Percentiles rank a stretch among this genome's conserved stretches.
Evolutionary conservation across 768 basidiomycete species (phyloP).

Genomic region (Leucosporidium creatinivorum): DNA sequence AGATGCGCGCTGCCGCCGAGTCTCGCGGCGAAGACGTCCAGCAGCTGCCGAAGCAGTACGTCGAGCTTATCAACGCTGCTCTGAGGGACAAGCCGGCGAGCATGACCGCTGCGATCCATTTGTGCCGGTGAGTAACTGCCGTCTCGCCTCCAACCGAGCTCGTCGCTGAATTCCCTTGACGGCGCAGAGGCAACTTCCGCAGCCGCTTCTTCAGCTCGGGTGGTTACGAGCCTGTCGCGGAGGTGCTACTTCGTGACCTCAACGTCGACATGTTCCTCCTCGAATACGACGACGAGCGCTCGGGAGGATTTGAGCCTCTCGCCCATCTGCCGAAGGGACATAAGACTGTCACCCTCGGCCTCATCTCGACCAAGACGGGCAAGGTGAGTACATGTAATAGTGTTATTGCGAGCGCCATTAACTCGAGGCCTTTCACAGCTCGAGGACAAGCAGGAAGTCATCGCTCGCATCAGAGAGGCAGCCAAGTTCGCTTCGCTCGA

Average conservation of each 20-base stretch:
- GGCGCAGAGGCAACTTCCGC: constrained; percentile 25
- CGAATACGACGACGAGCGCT: constrained; percentile 31
- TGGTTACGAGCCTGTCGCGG: constrained; percentile 31
- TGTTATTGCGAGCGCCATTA: no score
- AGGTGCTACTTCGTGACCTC: constrained; percentile 30
- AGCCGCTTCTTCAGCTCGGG: constrained; percentile 14
- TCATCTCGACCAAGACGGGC: constrained; percentile 35
- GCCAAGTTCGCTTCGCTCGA: constrained; percentile 35
- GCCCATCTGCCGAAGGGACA: constrained; percentile 29
- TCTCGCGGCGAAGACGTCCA: constrained; percentile 32
- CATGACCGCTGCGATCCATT: constrained; percentile 31
- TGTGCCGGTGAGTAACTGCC: constrained; percentile 12
- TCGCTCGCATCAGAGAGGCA: constrained; percentile 33
- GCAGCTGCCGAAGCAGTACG: constrained; percentile 31
- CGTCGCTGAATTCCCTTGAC: background rate
- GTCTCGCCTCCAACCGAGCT: background rate
- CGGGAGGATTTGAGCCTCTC: constrained; percentile 33
- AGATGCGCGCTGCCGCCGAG: constrained; percentile 29
- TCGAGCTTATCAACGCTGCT: constrained; percentile 29
- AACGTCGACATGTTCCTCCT: constrained; percentile 32
- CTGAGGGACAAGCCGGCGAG: constrained; percentile 22
- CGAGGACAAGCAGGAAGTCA: constrained; percentile 36
- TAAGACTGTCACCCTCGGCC: constrained; percentile 35
- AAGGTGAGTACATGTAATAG: background rate
- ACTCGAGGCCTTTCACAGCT: constrained; percentile 10